Conservation (phyloP, 2,329 filamentous ascomycete species). For the Colletotrichum spaethianum region DNA sequence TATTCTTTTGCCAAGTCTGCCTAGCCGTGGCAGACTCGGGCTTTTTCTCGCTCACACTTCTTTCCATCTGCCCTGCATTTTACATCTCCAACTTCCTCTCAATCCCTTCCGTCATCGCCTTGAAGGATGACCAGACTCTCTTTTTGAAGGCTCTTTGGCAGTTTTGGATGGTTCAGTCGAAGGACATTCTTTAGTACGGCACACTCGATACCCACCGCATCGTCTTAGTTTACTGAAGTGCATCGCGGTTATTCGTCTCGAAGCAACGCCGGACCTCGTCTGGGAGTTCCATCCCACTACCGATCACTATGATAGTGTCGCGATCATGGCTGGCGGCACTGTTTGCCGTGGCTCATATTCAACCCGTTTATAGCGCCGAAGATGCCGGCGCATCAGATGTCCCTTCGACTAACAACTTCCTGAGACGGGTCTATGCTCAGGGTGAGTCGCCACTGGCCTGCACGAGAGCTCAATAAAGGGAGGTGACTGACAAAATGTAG, state of each 20-base stretch:
- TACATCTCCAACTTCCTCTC: not conserved
- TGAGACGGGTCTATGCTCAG: slow-evolving; percentile 30
- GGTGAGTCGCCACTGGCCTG: not conserved
- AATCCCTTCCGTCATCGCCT: slow-evolving; percentile 8
- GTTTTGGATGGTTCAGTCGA: not conserved
- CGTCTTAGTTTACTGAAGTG: not conserved
- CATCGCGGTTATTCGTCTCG: not conserved
- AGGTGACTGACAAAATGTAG: slow-evolving; percentile 16
- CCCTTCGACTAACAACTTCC: slow-evolving; percentile 18
- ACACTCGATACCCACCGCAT: not conserved
- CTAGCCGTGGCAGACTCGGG: slow-evolving; percentile 1
- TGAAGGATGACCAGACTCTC: not conserved
- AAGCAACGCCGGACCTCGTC: not conserved
- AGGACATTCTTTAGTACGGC: not conserved
- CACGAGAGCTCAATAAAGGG: not conserved
- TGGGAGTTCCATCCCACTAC: not conserved
- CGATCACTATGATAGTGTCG: slow-evolving; percentile 18
- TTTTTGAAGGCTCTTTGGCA: not conserved
- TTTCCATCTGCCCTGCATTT: not conserved
- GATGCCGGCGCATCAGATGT: slow-evolving; percentile 16
- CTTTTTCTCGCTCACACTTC: not conserved
- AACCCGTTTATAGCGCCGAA: slow-evolving; percentile 10
- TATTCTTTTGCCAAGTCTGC: slow-evolving; percentile 12
- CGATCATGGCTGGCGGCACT: slow-evolving; percentile 18
- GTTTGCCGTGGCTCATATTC: slow-evolving; percentile 25